Conservation (phyloP, 2,329 filamentous ascomycete genomes). For the Fusarium albosuccineum region DNA sequence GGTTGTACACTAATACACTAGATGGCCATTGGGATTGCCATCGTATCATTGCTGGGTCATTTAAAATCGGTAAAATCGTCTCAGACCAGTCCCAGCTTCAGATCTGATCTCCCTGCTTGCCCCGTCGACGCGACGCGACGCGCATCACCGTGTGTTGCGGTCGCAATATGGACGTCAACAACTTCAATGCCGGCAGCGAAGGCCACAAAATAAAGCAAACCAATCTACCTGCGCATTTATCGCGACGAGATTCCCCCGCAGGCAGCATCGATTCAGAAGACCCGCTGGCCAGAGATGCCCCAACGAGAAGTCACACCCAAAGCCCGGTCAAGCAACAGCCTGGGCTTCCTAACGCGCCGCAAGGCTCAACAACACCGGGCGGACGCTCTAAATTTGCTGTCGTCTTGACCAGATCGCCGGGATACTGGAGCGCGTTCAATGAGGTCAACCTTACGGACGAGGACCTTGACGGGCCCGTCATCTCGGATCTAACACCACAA, state of each 20-base stretch:
- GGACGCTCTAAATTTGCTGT: constrained; percentile 35
- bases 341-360: neutral
- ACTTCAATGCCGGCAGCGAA: neutral
- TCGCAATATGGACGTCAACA: constrained; percentile 23
- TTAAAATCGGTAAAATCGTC: too few relatives aligned
- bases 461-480: constrained; percentile 19
- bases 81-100: too few relatives aligned
- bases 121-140: constrained; percentile 17
- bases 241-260: constrained; percentile 5
- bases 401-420: constrained; percentile 35
- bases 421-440: constrained; percentile 2
- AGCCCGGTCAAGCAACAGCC: constrained; percentile 14
- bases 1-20: too few relatives aligned
- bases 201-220: neutral
- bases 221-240: constrained; percentile 6
- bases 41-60: too few relatives aligned
- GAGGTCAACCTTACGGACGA: constrained; percentile 19
- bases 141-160: constrained; percentile 5
- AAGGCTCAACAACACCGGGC: neutral
- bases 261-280: constrained; percentile 40
- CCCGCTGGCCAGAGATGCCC: constrained; percentile 27
- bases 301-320: constrained; percentile 25
- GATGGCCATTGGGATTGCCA: too few relatives aligned
- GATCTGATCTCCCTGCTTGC: neutral
- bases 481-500: constrained; percentile 41